Conservation (phyloP, 139 green algal genomes). For the Chlorella sp. region DNA sequence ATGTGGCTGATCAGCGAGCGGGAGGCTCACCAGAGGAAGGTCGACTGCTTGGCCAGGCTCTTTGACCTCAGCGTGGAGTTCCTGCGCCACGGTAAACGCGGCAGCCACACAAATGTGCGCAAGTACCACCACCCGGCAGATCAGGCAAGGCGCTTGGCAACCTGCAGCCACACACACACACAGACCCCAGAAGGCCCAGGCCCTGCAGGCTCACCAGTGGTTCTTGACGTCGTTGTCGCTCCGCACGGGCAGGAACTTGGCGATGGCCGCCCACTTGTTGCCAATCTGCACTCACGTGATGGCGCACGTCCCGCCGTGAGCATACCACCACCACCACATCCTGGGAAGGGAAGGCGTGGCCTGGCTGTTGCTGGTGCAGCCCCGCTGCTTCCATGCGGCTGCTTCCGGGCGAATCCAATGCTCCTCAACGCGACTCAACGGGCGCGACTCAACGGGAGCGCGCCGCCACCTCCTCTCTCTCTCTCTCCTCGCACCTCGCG, state of each 20-base stretch:
- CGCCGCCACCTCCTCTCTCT: no score
- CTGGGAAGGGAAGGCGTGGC: no score
- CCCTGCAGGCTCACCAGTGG: neutral
- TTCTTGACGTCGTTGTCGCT: constrained; percentile 9
- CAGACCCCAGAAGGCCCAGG: neutral
- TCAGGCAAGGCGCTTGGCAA: neutral
- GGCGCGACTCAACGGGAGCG: no score
- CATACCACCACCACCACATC: no score
- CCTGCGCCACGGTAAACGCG: neutral
- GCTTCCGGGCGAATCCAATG: no score
- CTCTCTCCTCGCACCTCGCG: neutral
- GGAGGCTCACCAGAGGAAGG: neutral
- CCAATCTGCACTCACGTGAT: constrained; percentile 8
- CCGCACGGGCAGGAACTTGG: neutral
- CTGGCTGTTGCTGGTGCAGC: no score
- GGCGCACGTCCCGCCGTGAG: no score
- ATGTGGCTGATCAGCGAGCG: neutral
- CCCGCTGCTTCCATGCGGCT: no score
- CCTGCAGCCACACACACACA: neutral
- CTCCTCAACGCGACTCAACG: no score
- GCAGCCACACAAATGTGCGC: no score
- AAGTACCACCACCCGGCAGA: no score
- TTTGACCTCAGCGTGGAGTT: constrained; percentile 5
- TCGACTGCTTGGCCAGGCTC: neutral
- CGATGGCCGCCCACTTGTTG: constrained; percentile 7